Percentiles rank a stretch among this genome's conserved stretches.
These are phyloP conservation scores for Capronia coronata DNA, from an alignment of 2,329 filamentous ascomycete species.

Conservation along the genomic window DNA sequence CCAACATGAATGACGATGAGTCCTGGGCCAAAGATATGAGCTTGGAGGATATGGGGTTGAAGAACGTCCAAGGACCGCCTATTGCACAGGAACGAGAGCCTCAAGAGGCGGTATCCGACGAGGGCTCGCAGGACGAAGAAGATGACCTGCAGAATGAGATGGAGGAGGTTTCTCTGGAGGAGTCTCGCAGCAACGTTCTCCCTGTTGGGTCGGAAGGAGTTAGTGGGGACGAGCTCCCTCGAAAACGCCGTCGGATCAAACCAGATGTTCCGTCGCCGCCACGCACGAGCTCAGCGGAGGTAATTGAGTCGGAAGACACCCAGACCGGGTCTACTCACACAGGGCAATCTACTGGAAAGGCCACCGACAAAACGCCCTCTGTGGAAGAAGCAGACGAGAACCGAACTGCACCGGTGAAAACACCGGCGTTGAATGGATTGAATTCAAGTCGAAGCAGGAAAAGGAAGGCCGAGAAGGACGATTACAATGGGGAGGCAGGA, in stretches of 20 bases:
- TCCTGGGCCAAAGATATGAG: conserved; percentile 29
- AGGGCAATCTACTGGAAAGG: background rate
- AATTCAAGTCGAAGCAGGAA: conserved; percentile 11
- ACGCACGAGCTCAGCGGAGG: conserved; percentile 4
- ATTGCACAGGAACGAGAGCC: conserved; percentile 9
- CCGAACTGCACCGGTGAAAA: background rate
- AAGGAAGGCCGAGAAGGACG: conserved; percentile 20
- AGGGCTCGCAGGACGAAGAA: conserved; percentile 10
- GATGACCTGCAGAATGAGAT: background rate
- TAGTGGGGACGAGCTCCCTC: conserved; percentile 12
- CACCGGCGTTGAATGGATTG: background rate
- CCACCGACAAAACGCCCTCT: conserved; percentile 1
- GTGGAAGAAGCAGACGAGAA: background rate
- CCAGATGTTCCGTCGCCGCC: conserved; percentile 7
- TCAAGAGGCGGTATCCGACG: conserved; percentile 10
- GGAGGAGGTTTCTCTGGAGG: background rate
- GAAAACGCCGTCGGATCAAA: conserved; percentile 15
- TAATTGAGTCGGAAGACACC: conserved; percentile 2
- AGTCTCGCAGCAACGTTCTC: background rate
- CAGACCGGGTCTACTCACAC: background rate
- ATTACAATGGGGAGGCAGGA: conserved; percentile 6
- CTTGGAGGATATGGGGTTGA: conserved; percentile 28
- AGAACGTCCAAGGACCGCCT: conserved; percentile 12
- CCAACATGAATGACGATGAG: conserved; percentile 18
- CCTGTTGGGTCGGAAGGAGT: background rate